These are phyloP conservation scores for Colletotrichum lini DNA, from an alignment of 2,329 filamentous ascomycete genomes.

Conservation along the genomic window DNA sequence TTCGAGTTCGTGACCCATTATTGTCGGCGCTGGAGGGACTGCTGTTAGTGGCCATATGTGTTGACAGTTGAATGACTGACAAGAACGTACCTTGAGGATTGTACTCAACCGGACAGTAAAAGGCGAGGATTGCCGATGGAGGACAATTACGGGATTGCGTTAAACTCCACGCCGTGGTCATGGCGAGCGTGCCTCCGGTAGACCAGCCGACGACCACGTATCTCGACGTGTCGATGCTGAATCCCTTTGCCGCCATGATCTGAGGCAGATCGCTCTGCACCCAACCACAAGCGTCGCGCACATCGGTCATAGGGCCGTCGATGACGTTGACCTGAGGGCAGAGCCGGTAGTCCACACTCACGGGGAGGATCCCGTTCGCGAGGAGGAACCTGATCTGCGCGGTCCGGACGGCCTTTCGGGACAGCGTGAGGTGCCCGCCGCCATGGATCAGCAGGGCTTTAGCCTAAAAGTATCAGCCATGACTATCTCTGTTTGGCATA, in stretches of 20 bases:
- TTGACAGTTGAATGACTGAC: conserved; percentile 8
- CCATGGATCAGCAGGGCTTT: conserved; percentile 61
- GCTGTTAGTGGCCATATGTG: not conserved
- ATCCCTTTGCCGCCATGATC: conserved; percentile 38
- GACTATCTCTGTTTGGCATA: not conserved
- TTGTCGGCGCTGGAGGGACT: not conserved
- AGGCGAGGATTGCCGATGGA: conserved; percentile 41
- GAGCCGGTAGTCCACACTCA: conserved; percentile 65
- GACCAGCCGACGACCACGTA: conserved; percentile 64
- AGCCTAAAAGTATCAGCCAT: not conserved
- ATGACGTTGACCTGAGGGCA: conserved; percentile 62
- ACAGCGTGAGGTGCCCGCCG: conserved; percentile 58
- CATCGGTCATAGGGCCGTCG: conserved; percentile 62
- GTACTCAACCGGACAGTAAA: conserved; percentile 44
- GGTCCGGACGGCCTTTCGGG: conserved; percentile 53
- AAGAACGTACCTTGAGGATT: conserved; percentile 36
- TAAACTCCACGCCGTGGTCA: conserved; percentile 47
- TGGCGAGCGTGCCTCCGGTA: conserved; percentile 61
- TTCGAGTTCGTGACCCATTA: not conserved
- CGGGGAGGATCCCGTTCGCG: conserved; percentile 57
- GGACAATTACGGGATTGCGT: conserved; percentile 23
- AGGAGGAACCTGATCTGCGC: conserved; percentile 56
- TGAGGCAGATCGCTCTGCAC: conserved; percentile 51
- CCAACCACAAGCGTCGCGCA: conserved; percentile 59
- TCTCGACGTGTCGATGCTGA: conserved; percentile 48